These are phyloP conservation scores for Ophiorrhiza pumila DNA, from an alignment of 257 asterid species.

Conservation along the genomic window DNA sequence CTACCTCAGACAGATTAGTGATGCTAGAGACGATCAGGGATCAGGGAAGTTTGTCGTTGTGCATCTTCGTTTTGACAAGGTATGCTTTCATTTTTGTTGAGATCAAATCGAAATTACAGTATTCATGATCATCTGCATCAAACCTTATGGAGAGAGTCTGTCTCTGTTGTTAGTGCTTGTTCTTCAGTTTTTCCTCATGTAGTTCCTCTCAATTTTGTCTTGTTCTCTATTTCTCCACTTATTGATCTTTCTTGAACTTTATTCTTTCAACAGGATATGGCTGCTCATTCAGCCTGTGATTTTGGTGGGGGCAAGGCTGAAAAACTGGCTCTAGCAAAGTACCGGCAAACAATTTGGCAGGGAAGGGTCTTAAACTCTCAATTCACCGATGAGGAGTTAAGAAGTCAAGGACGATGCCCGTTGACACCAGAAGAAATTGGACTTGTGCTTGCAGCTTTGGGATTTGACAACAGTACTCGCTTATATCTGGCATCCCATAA, in stretches of 20 bases:
- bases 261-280: slow-evolving; percentile 79
- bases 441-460: slow-evolving; percentile 88
- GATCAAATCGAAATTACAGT: neutral
- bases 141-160: neutral
- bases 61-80: slow-evolving; percentile 99
- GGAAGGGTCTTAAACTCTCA: slow-evolving; percentile 96
- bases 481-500: slow-evolving; percentile 93
- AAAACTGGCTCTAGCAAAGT: slow-evolving; percentile 90
- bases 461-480: slow-evolving; percentile 86
- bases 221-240: neutral
- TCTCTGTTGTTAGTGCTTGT: neutral
- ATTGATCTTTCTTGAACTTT: slow-evolving; percentile 4
- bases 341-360: slow-evolving; percentile 93
- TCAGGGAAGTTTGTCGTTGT: slow-evolving; percentile 75
- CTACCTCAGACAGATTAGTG: slow-evolving; percentile 42
- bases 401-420: slow-evolving; percentile 97
- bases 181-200: neutral
- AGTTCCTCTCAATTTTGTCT: neutral
- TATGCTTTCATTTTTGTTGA: slow-evolving; percentile 6
- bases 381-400: slow-evolving; percentile 93
- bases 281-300: slow-evolving; percentile 99
- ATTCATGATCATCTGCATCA: neutral
- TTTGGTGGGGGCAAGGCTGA: slow-evolving; percentile 99
- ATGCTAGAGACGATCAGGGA: slow-evolving; percentile 37
- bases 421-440: slow-evolving; percentile 99